Base-by-base conservation (phyloP, 305 asterid species). In the Plantago rigida region DNA sequence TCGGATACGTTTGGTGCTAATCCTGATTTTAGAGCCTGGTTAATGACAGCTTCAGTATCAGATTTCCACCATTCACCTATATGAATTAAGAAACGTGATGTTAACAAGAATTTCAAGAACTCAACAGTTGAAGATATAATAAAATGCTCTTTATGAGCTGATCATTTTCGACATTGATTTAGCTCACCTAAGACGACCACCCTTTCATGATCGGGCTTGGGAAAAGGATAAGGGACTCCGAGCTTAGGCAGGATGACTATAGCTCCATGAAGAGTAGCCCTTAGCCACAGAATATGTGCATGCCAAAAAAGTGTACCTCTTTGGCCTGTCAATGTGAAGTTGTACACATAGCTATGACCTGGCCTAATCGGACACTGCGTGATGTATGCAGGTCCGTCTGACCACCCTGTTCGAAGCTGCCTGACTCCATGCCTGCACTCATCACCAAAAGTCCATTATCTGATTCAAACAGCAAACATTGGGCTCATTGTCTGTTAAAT, bases 21-120 rank as follows among this genome's bases (percentile, higher is more conserved):
- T 44, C 99, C 99, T 1, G 97, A 87, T 60, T 77, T 81, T 8
- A 79, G 11, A 13, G 99, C 97, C 74, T 86, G 56, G 15, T 86
- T 86, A 72, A 85, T 83, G 54, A 92, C 91, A 24, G 81, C 86
- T 73, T 92, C 97, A 0, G 94, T 85, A 55, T 92, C 99, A 0
- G 97, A 85, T 71, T 92, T 92, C 99, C 99, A 89, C 97, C 99
- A 89, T 76, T 92, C 98, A 46, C 67, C 97, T 89, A 15, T 69
- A 60, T 36, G 42, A 76, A 52, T 53, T 34, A 63, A 7, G 58
- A 15, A 55, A 46, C 2, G 42, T 36, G 42, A 45, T 11, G 42
- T 53, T 12, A 59, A 45, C 28, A 58, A 36, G 26, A 28, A 13
- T 9, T 9, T 28, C 34, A 11, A 34, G n/a, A 36, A 36, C 45